Conservation (phyloP, 2,329 filamentous ascomycete species). For the Penicillium palitans region DNA sequence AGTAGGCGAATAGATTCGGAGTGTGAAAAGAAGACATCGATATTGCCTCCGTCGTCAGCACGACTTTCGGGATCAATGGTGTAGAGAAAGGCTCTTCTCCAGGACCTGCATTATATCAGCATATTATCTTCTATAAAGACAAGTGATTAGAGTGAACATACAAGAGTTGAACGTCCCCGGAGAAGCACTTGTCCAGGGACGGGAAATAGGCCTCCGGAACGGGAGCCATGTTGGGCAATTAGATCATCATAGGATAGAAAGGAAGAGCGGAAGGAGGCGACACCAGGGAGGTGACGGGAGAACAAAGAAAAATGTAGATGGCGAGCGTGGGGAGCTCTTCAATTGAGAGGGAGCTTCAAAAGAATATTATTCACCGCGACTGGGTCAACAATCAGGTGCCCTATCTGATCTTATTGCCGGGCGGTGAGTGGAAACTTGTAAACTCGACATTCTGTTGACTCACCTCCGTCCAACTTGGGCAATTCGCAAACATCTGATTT, state of each 20-base stretch:
- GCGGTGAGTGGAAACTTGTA: conserved; percentile 31
- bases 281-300: conserved; percentile 7
- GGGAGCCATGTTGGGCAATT: conserved; percentile 63
- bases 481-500: conserved; percentile 1
- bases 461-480: conserved; percentile 2
- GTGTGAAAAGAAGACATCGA: conserved; percentile 71
- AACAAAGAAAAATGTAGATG: conserved; percentile 9
- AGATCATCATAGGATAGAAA: conserved; percentile 42
- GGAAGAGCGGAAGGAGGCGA: conserved; percentile 13
- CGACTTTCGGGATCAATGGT: conserved; percentile 44
- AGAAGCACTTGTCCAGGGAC: conserved; percentile 80
- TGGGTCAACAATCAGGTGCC: conserved; percentile 42
- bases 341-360: conserved; percentile 29
- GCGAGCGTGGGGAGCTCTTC: conserved; percentile 20
- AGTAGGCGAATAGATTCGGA: conserved; percentile 68
- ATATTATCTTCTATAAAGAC: neutral
- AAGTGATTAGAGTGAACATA: conserved; percentile 43
- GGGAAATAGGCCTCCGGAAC: conserved; percentile 76
- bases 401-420: conserved; percentile 39
- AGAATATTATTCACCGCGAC: conserved; percentile 35
- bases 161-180: conserved; percentile 77
- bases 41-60: conserved; percentile 55
- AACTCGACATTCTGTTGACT: conserved; percentile 16
- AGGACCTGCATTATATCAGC: conserved; percentile 54
- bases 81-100: conserved; percentile 58